These are phyloP conservation scores for Petunia axillaris DNA, from an alignment of 257 asterid species.

Conservation along the genomic window DNA sequence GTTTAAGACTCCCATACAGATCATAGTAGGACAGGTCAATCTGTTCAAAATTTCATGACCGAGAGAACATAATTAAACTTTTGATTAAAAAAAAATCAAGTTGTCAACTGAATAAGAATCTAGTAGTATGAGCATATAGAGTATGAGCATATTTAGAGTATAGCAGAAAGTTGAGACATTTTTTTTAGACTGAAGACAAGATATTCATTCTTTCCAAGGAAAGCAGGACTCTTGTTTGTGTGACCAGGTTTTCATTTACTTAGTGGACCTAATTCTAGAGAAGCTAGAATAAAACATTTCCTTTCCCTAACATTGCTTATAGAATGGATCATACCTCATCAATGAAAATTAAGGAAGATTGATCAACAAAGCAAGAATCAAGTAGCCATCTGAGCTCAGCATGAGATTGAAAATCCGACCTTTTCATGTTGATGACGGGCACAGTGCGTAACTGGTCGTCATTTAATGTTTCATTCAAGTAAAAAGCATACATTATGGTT, in stretches of 20 bases:
- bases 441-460: slow-evolving; percentile 59
- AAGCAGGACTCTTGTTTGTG: neutral
- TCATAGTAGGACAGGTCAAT: slow-evolving; percentile 75
- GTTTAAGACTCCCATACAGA: slow-evolving; percentile 80
- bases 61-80: slow-evolving; percentile 1
- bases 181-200: neutral
- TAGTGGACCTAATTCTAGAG: slow-evolving; percentile 9
- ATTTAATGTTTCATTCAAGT: slow-evolving; percentile 52
- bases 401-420: slow-evolving; percentile 54
- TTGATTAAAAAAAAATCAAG: slow-evolving; percentile 21
- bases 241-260: neutral
- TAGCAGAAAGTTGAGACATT: neutral
- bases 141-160: neutral
- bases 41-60: slow-evolving; percentile 42
- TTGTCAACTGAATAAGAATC: neutral
- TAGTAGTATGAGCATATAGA: neutral
- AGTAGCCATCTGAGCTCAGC: slow-evolving; percentile 73
- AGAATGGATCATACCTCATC: slow-evolving; percentile 62
- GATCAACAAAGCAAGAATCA: slow-evolving; percentile 72
- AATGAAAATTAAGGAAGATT: slow-evolving; percentile 60
- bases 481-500: slow-evolving; percentile 75
- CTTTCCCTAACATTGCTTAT: neutral
- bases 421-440: slow-evolving; percentile 79
- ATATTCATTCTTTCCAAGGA: neutral
- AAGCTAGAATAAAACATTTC: neutral